Conservation (phyloP, 2,329 filamentous ascomycete genomes). For the Tolypocladium capitatum region DNA sequence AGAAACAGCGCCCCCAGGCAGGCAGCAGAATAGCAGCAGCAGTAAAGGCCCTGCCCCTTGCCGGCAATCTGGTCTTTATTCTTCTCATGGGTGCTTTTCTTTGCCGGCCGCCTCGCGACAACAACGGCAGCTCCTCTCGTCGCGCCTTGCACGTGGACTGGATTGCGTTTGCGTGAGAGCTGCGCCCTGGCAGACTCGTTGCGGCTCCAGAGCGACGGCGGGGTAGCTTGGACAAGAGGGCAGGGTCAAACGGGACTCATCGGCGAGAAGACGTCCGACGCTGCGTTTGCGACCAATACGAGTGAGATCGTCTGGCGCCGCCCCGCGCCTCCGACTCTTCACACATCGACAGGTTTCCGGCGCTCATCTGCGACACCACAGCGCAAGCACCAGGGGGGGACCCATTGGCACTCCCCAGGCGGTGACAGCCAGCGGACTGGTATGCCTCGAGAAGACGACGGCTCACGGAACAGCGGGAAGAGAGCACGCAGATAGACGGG, state of each 20-base stretch:
- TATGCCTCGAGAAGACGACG: background rate
- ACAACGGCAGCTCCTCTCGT: no score
- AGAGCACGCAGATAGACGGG: background rate
- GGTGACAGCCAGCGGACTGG: background rate
- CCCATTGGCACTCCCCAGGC: background rate
- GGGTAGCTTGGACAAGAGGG: background rate
- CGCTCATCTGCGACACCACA: background rate
- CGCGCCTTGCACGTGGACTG: background rate
- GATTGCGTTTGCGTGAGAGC: background rate
- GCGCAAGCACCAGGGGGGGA: no score
- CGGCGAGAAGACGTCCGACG: no score
- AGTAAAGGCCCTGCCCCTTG: background rate
- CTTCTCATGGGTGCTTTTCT: background rate
- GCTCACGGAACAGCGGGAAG: background rate
- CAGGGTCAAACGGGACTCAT: background rate
- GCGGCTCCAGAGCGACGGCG: background rate
- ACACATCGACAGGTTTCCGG: background rate
- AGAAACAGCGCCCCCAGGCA: background rate
- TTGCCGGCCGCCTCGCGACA: background rate
- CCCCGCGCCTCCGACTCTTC: background rate
- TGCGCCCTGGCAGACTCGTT: background rate
- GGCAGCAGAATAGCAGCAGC: slow-evolving; percentile 2
- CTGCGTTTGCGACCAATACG: background rate
- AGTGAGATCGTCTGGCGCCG: background rate
- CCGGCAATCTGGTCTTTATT: background rate